phyloP scores from a whole-genome alignment of 2,329 filamentous ascomycete species.

The Exserohilum rostratum region DNA sequence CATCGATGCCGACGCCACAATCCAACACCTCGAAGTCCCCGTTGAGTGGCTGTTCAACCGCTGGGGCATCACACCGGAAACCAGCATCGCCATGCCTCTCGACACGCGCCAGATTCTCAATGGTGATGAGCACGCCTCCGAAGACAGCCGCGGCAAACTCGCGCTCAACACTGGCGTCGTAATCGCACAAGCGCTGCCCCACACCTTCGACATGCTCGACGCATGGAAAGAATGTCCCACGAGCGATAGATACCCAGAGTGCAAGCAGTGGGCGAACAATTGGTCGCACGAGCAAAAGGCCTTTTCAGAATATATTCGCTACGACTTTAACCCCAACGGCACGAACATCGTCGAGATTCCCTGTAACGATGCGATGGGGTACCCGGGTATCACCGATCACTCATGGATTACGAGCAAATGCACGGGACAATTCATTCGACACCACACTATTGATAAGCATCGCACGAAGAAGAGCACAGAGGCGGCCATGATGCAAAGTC shows the following conservation, averaged over 20 bases:
- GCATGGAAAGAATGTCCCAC: constrained; percentile 42
- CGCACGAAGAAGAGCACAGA: constrained; percentile 24
- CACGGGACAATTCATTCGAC: constrained; percentile 34
- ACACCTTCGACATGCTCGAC: constrained; percentile 36
- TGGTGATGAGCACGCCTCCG: constrained; percentile 31
- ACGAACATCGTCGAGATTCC: constrained; percentile 40
- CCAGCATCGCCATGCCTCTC: constrained; percentile 51
- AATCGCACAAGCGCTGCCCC: constrained; percentile 42
- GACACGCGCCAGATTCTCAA: constrained; percentile 34
- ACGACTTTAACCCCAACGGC: constrained; percentile 36
- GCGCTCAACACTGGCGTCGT: constrained; percentile 51
- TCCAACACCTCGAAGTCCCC: constrained; percentile 51
- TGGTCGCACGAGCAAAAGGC: constrained; percentile 46
- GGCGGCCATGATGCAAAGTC: constrained; percentile 20
- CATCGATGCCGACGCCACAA: constrained; percentile 53
- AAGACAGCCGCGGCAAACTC: constrained; percentile 45
- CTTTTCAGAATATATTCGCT: constrained; percentile 44
- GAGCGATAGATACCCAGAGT: constrained; percentile 33
- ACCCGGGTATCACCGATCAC: constrained; percentile 26
- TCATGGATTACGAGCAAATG: constrained; percentile 25
- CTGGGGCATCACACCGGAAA: constrained; percentile 51
- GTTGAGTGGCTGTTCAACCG: constrained; percentile 56
- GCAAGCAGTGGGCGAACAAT: constrained; percentile 33
- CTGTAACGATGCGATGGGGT: constrained; percentile 46
- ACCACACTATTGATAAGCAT: constrained; percentile 32